phyloP scores from a whole-genome alignment of 148 eudicot species.

The Simmondsia chinensis region DNA sequence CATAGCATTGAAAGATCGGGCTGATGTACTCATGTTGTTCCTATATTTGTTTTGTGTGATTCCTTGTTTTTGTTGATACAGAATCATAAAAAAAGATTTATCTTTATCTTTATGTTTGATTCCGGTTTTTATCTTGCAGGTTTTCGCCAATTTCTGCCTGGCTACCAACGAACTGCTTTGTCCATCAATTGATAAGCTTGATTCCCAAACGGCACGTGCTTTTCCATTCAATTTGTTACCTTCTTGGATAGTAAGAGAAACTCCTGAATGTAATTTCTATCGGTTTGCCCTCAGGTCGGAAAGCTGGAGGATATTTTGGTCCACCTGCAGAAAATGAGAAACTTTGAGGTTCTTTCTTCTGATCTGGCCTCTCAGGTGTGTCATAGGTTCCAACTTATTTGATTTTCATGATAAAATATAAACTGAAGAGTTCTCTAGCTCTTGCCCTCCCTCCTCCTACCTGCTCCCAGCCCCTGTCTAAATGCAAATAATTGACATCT shows the following conservation, averaged over 20 bases:
- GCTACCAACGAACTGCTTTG: slow-evolving; percentile 29
- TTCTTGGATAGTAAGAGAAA: background rate
- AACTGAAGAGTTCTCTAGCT: no score
- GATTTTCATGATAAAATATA: background rate
- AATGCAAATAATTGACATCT: background rate
- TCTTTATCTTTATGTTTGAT: slow-evolving; percentile 5
- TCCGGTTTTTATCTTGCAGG: slow-evolving; percentile 30
- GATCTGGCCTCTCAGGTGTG: slow-evolving; percentile 52
- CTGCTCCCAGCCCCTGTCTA: background rate
- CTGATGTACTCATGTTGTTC: slow-evolving; percentile 40
- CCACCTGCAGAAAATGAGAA: slow-evolving; percentile 39
- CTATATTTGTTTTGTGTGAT: slow-evolving; percentile 4
- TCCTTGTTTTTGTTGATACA: background rate
- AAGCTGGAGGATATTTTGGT: slow-evolving; percentile 42
- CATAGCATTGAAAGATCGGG: slow-evolving; percentile 21
- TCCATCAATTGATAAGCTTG: slow-evolving; percentile 34
- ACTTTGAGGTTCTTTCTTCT: slow-evolving; percentile 30
- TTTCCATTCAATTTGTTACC: slow-evolving; percentile 5
- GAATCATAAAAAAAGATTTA: background rate
- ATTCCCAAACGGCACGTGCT: slow-evolving; percentile 38
- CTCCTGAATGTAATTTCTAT: background rate
- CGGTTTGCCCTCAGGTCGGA: slow-evolving; percentile 36
- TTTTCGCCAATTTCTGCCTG: slow-evolving; percentile 34
- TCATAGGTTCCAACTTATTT: slow-evolving; percentile 4
- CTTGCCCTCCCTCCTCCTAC: no score